Base-by-base conservation (phyloP, 495 filamentous ascomycete genomes). In the Achaetomiella virescens region DNA sequence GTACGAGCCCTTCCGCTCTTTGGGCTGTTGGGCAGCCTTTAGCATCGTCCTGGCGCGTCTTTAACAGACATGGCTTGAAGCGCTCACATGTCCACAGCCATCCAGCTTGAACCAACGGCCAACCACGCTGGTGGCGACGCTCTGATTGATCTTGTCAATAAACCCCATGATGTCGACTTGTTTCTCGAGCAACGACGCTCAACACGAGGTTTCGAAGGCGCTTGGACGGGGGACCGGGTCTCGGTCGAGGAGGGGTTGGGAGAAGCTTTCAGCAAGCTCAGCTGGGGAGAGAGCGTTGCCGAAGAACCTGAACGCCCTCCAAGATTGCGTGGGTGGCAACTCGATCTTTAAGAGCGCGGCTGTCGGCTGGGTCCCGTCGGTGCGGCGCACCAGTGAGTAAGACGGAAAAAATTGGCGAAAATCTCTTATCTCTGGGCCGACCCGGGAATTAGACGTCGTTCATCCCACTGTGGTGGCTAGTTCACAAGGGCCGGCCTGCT, bases 101-200 rank as follows among this genome's bases (percentile, higher is more conserved):
- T 90, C 87, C 17, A 91, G 76, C 42, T 78, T 78, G 72, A 91
- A 91, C 75, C 83, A 89, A 48, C 76, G 74, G 46, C 88, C 88
- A 54, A 91, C 76, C 35, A 77, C 71, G 62, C 80, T 81, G 48
- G 66, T 59, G 54, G 81, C 84, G 58, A 86, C 72, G 63, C 67
- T 72, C 40, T 67, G 46, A 62, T 87, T 86, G 63, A 74, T 69
- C 29, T 71, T 67, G 21, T 81, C 72, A 54, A 80, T 65, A 76
- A 76, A 83, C 31, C 57, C 68, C 65, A 75, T 75, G 29, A 69
- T 64, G 56, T 20, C 33, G 25, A 37, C 12, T 33, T 29, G 15
- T 25, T 20, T 51, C 24, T 33, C 33, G 48, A 52, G 54, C 54
- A 35, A 42, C 46, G 27, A 31, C 2, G 17, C n/a, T 42, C 36